Conservation (phyloP, 2,329 filamentous ascomycete genomes). For the Aphanocladium album region DNA sequence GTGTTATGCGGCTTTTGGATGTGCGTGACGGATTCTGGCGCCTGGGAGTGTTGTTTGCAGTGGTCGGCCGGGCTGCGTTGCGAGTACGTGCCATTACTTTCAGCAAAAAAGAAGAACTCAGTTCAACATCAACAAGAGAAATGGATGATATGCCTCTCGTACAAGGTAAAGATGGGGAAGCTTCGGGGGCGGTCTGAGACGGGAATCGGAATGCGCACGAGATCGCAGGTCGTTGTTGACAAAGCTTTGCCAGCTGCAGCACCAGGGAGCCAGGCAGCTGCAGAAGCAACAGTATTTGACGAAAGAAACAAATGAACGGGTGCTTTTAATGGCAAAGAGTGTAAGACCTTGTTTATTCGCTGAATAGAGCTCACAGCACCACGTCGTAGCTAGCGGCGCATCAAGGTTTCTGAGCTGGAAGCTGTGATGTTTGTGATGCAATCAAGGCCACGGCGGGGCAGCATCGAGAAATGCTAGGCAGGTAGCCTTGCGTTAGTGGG, state of each 20-base stretch:
- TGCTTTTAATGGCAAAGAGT: background rate
- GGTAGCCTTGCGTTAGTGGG: slow-evolving; percentile 4
- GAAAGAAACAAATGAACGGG: background rate
- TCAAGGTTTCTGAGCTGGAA: background rate
- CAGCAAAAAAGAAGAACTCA: too few relatives aligned
- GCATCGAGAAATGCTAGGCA: background rate
- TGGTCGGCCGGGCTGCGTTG: background rate
- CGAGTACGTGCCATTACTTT: slow-evolving; percentile 7
- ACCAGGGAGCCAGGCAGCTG: background rate
- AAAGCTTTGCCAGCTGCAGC: background rate
- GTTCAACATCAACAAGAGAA: too few relatives aligned
- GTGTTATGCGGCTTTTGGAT: slow-evolving; percentile 1
- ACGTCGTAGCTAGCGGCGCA: background rate
- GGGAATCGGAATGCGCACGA: background rate
- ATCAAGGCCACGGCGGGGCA: background rate
- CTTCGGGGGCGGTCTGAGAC: background rate
- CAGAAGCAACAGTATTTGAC: background rate
- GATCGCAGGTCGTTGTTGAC: background rate
- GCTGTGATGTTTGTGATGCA: slow-evolving; percentile 4
- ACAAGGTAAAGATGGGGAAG: background rate
- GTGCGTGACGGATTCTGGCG: slow-evolving; percentile 8
- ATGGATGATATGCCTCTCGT: too few relatives aligned
- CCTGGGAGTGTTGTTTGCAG: background rate
- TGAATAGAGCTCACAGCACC: background rate
- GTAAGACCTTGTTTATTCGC: background rate